Evolutionary conservation across 345 rosid species (phyloP).

Genomic region (Cochlearia excelsa): DNA sequence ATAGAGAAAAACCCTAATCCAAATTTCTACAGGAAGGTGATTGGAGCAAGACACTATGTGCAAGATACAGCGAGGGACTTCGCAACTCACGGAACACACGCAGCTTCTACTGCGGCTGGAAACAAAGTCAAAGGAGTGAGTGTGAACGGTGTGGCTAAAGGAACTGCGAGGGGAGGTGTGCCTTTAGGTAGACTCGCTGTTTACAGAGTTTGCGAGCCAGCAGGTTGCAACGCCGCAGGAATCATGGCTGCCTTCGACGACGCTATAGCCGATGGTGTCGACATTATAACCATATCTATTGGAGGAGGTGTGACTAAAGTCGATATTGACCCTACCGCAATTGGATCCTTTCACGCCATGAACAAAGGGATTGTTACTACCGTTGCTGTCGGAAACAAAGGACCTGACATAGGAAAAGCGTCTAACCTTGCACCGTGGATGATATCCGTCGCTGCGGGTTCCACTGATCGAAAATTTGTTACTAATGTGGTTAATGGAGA

Average conservation of each 20-base stretch:
- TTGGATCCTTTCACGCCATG: slow-evolving; percentile 61
- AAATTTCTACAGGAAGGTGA: slow-evolving; percentile 23
- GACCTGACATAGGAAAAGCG: slow-evolving; percentile 37
- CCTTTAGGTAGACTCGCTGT: slow-evolving; percentile 58
- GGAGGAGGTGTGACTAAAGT: slow-evolving; percentile 44
- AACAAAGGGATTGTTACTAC: slow-evolving; percentile 58
- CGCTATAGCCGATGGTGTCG: slow-evolving; percentile 50
- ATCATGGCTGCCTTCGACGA: slow-evolving; percentile 37
- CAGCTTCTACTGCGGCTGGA: slow-evolving; percentile 71
- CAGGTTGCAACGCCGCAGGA: slow-evolving; percentile 13
- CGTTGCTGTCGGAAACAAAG: slow-evolving; percentile 47
- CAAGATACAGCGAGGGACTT: slow-evolving; percentile 34
- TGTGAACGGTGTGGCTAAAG: slow-evolving; percentile 49
- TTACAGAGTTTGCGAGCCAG: slow-evolving; percentile 36
- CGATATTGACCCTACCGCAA: slow-evolving; percentile 42
- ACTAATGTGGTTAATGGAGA: slow-evolving; percentile 48
- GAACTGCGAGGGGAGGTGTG: slow-evolving; percentile 59
- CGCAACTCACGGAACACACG: slow-evolving; percentile 49
- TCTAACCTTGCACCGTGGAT: slow-evolving; percentile 63
- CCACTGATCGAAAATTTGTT: slow-evolving; percentile 50
- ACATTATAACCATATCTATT: slow-evolving; percentile 67
- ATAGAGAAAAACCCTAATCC: not conserved
- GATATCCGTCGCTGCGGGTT: slow-evolving; percentile 62
- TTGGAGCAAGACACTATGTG: slow-evolving; percentile 37
- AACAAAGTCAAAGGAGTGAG: slow-evolving; percentile 38